Conservation (phyloP, 371 early-diverging fungal genomes). For the Mucor velutinosus region DNA sequence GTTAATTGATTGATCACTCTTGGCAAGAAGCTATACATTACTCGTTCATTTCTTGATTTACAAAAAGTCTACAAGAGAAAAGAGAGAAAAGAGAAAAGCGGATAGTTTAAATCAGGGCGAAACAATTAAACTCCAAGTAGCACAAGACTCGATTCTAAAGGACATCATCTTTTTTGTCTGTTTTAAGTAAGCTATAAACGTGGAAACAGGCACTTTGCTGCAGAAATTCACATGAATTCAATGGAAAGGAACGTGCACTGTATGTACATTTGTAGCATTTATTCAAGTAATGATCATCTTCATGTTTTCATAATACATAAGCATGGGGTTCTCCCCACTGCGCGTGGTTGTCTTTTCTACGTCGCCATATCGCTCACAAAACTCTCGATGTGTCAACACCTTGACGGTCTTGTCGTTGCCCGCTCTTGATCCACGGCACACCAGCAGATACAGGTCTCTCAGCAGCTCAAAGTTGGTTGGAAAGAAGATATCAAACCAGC, state of each 20-base stretch:
- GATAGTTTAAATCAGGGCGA: not conserved
- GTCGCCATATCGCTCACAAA: constrained; percentile 73
- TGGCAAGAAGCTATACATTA: not conserved
- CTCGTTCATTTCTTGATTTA: constrained; percentile 10
- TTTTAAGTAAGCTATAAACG: constrained; percentile 6
- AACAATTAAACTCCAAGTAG: not conserved
- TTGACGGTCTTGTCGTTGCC: constrained; percentile 37
- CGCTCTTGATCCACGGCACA: constrained; percentile 46
- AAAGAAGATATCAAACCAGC: constrained; percentile 95
- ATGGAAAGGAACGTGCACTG: not conserved
- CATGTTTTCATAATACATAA: constrained; percentile 93
- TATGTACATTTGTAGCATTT: not conserved
- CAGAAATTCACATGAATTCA: not conserved
- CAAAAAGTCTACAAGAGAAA: not conserved
- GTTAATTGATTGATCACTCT: not conserved
- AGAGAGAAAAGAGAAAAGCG: not conserved
- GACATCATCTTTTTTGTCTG: constrained; percentile 21
- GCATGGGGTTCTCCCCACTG: constrained; percentile 92
- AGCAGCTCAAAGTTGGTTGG: constrained; percentile 92
- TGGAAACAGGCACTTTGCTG: not conserved
- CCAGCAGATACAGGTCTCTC: constrained; percentile 64
- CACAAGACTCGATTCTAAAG: not conserved
- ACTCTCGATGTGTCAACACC: constrained; percentile 73
- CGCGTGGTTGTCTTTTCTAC: constrained; percentile 66
- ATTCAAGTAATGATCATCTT: constrained; percentile 54